Conservation (phyloP, 1,139 yeast genomes). For the Scheffersomyces cryptocercus region DNA sequence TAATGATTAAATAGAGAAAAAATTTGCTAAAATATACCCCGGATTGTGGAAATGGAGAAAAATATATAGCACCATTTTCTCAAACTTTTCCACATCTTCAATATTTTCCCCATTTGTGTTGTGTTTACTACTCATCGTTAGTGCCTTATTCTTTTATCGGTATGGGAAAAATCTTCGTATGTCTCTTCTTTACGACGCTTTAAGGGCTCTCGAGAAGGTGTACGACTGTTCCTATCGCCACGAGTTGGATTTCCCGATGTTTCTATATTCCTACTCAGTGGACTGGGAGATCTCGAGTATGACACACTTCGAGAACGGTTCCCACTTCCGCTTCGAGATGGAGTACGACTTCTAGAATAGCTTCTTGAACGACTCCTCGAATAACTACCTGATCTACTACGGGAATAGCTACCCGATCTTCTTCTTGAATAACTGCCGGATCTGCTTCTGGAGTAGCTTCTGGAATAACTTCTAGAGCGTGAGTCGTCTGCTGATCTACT, state of each 20-base stretch:
- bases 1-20: too few relatives aligned
- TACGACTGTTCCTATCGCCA: too few relatives aligned
- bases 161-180: too few relatives aligned
- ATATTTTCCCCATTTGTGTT: too few relatives aligned
- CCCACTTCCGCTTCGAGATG: conserved; percentile 12
- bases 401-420: background rate
- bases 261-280: conserved; percentile 1
- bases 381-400: conserved; percentile 1
- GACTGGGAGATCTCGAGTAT: conserved; percentile 1
- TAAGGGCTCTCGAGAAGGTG: too few relatives aligned
- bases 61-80: too few relatives aligned
- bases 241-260: background rate
- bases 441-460: conserved; percentile 12
- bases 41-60: too few relatives aligned
- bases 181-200: too few relatives aligned
- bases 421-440: conserved; percentile 8
- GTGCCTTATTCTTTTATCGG: too few relatives aligned
- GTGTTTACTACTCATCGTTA: too few relatives aligned
- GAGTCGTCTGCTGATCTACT: conserved; percentile 8
- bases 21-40: too few relatives aligned
- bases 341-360: conserved; percentile 10
- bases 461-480: conserved; percentile 2
- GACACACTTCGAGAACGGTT: conserved; percentile 17
- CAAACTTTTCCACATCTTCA: too few relatives aligned
- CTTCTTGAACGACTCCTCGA: conserved; percentile 8